These are phyloP conservation scores for Cavenderia fasciculata DNA, from an alignment of 78 protist species.

Conservation along the genomic window DNA sequence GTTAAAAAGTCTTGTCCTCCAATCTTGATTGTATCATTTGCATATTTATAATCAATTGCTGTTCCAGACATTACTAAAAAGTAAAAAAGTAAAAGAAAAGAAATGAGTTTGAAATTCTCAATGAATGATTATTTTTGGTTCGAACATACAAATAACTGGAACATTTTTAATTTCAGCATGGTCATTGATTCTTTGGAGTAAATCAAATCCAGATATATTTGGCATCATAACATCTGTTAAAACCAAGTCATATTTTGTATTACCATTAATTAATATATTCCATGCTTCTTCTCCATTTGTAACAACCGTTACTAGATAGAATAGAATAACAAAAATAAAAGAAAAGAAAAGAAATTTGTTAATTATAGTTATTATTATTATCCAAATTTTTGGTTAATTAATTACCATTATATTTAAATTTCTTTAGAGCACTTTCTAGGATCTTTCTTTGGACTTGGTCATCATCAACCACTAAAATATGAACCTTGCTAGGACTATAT, in stretches of 20 bases:
- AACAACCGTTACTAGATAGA: slow-evolving; percentile 30
- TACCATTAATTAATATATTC: slow-evolving; percentile 33
- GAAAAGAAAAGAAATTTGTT: no score
- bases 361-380: no score
- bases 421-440: neutral
- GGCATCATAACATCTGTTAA: slow-evolving; percentile 80
- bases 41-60: slow-evolving; percentile 71
- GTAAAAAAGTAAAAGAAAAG: neutral
- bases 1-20: slow-evolving; percentile 75
- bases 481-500: neutral
- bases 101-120: neutral
- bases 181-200: slow-evolving; percentile 43
- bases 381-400: no score
- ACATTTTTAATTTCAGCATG: slow-evolving; percentile 31
- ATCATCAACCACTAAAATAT: slow-evolving; percentile 5
- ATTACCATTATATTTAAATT: slow-evolving; percentile 16
- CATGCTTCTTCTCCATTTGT: slow-evolving; percentile 71
- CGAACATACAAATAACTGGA: slow-evolving; percentile 67
- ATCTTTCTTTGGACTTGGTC: slow-evolving; percentile 7
- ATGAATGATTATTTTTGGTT: neutral
- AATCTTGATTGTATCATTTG: slow-evolving; percentile 76
- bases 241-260: slow-evolving; percentile 67
- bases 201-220: slow-evolving; percentile 45
- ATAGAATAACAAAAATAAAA: no score
- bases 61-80: slow-evolving; percentile 74